Evolutionary conservation across 768 basidiomycete species (phyloP).

Genomic region (Leccinum aurantiacum): DNA sequence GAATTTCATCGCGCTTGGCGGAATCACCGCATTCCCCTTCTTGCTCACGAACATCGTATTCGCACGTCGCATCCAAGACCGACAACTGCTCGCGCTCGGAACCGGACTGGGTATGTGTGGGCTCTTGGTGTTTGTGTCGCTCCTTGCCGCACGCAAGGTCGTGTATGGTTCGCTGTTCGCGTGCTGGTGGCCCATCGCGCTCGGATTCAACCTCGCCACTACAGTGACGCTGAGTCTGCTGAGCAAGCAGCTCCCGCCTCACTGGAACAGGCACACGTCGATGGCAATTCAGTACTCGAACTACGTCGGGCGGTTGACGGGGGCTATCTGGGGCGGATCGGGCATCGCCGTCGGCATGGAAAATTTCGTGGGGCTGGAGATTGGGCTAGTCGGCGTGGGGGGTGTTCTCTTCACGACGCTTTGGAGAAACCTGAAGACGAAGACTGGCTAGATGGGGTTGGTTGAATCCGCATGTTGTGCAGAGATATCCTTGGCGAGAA

Average conservation of each 20-base stretch:
- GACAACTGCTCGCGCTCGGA: conserved; percentile 55
- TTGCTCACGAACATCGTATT: conserved; percentile 59
- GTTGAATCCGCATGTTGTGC: background rate
- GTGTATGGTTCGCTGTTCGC: conserved; percentile 43
- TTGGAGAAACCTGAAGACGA: background rate
- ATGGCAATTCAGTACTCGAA: conserved; percentile 22
- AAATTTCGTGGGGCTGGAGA: background rate
- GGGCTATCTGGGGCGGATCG: background rate
- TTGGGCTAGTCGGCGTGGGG: background rate
- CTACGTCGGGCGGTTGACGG: background rate
- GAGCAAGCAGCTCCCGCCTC: background rate
- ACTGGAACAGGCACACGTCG: background rate
- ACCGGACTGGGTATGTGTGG: conserved; percentile 51
- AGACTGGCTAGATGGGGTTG: background rate
- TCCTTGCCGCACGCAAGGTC: conserved; percentile 43
- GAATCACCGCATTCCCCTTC: conserved; percentile 62
- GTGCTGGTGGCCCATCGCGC: background rate
- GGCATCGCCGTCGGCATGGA: background rate
- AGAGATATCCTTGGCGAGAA: background rate
- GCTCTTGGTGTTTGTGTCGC: conserved; percentile 49
- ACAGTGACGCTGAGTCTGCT: background rate
- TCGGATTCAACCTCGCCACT: background rate
- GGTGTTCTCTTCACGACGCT: background rate
- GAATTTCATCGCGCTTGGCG: conserved; percentile 71
- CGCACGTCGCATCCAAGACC: conserved; percentile 59